phyloP scores from a whole-genome alignment of 805 yeast genomes.

The Ogataea salicorniae region DNA sequence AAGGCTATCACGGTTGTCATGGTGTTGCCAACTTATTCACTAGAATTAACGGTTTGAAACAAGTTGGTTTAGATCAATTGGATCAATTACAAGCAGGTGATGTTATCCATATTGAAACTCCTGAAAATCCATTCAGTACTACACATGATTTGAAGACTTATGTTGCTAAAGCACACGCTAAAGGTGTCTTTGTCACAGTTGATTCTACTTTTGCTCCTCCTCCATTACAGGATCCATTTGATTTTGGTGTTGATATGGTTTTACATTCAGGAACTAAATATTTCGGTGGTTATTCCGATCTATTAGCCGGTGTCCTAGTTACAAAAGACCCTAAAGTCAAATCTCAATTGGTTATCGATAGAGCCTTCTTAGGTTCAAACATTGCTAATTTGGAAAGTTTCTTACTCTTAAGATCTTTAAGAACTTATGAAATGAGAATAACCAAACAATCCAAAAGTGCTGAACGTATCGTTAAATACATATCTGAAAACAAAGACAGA shows the following conservation, averaged over 20 bases:
- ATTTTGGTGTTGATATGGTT: constrained; percentile 81
- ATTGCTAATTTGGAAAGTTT: constrained; percentile 74
- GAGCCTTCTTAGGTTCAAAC: constrained; percentile 72
- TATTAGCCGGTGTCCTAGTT: constrained; percentile 74
- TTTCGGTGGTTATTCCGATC: constrained; percentile 93
- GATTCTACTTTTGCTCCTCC: constrained; percentile 96
- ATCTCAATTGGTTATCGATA: constrained; percentile 48
- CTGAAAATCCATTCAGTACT: constrained; percentile 79
- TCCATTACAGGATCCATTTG: constrained; percentile 77
- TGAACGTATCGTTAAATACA: constrained; percentile 51
- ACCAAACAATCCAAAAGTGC: constrained; percentile 61
- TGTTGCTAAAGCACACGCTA: constrained; percentile 67
- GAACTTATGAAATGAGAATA: constrained; percentile 75
- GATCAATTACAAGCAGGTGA: constrained; percentile 55
- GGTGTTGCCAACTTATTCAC: constrained; percentile 60
- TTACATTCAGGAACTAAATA: constrained; percentile 92
- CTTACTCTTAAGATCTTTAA: constrained; percentile 68
- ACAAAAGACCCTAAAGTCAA: constrained; percentile 51
- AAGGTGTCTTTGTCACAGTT: constrained; percentile 67
- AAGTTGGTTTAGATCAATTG: constrained; percentile 47
- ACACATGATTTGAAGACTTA: constrained; percentile 56
- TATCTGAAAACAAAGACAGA: constrained; percentile 43
- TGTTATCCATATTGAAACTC: constrained; percentile 78
- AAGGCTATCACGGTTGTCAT: constrained; percentile 82
- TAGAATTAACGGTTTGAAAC: constrained; percentile 54